Percentiles rank a stretch among this genome's conserved stretches.
Evolutionary conservation across 768 basidiomycete genomes (phyloP).

Genomic region (Exidia glandulosa): DNA sequence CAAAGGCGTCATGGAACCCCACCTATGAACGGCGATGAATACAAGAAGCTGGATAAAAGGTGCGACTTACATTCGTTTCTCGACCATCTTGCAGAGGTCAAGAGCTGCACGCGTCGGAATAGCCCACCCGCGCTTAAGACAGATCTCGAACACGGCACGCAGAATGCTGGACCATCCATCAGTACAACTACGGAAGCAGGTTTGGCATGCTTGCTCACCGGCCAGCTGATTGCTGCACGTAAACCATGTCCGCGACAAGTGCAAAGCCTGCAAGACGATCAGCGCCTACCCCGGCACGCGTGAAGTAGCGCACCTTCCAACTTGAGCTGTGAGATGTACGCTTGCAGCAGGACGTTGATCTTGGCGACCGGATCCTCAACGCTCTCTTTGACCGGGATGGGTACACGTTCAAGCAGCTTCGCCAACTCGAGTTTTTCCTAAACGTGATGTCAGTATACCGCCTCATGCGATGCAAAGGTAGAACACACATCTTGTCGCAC

Average conservation of each 20-base stretch:
- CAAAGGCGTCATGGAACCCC: constrained; percentile 95
- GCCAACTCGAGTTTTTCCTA: constrained; percentile 81
- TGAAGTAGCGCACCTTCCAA: constrained; percentile 50
- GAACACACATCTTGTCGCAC: constrained; percentile 49
- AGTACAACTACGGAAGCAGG: background rate
- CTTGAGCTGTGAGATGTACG: constrained; percentile 89
- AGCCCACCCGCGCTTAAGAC: constrained; percentile 97
- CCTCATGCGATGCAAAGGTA: background rate
- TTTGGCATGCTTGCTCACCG: constrained; percentile 41
- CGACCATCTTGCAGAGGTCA: constrained; percentile 94
- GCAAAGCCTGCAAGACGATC: constrained; percentile 47
- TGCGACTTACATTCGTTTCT: constrained; percentile 60
- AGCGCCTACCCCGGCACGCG: background rate
- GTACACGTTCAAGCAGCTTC: constrained; percentile 86
- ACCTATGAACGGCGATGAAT: constrained; percentile 40
- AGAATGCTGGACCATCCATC: constrained; percentile 46
- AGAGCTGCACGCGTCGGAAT: constrained; percentile 83
- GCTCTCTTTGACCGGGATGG: constrained; percentile 92
- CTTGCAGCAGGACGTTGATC: constrained; percentile 91
- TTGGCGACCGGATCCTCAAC: constrained; percentile 96
- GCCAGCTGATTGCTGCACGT: constrained; percentile 94
- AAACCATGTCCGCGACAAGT: constrained; percentile 87
- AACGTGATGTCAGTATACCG: background rate
- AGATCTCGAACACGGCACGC: constrained; percentile 96
- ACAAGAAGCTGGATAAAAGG: background rate